These are phyloP conservation scores for Metschnikowia arizonensis DNA, from an alignment of 805 yeast genomes.

Conservation along the genomic window DNA sequence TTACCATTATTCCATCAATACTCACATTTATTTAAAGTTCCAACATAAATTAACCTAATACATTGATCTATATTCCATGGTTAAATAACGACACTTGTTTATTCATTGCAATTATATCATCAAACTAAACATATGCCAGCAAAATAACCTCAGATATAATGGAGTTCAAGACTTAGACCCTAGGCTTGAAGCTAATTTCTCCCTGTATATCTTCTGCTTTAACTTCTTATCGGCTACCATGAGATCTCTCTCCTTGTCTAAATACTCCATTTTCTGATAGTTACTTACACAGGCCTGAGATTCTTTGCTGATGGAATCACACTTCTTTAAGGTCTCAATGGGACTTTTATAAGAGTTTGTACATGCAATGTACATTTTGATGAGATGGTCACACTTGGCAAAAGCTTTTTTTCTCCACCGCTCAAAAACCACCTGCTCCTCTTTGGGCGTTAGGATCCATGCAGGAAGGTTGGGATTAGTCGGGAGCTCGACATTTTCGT, in stretches of 20 bases:
- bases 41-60: no score
- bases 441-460: slow-evolving; percentile 75
- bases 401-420: slow-evolving; percentile 68
- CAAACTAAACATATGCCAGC: no score
- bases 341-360: slow-evolving; percentile 54
- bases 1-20: no score
- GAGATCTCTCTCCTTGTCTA: slow-evolving; percentile 66
- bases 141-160: no score
- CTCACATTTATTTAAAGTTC: no score
- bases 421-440: slow-evolving; percentile 67
- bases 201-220: slow-evolving; percentile 26
- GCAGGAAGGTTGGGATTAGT: slow-evolving; percentile 53
- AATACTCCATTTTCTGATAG: slow-evolving; percentile 57
- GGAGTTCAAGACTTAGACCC: no score
- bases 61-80: no score
- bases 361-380: slow-evolving; percentile 61
- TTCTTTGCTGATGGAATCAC: slow-evolving; percentile 53
- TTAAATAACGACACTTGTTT: no score
- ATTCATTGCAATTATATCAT: no score
- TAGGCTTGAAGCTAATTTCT: no score
- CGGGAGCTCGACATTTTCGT: slow-evolving; percentile 36
- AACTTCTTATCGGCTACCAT: slow-evolving; percentile 55
- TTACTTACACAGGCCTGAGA: slow-evolving; percentile 61
- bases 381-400: slow-evolving; percentile 61
- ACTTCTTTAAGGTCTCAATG: slow-evolving; percentile 60